Evolutionary conservation across 1,139 yeast genomes (phyloP), one percentile per base, ranked within the genome.

Genomic region (Yamadazyma mexicana): DNA sequence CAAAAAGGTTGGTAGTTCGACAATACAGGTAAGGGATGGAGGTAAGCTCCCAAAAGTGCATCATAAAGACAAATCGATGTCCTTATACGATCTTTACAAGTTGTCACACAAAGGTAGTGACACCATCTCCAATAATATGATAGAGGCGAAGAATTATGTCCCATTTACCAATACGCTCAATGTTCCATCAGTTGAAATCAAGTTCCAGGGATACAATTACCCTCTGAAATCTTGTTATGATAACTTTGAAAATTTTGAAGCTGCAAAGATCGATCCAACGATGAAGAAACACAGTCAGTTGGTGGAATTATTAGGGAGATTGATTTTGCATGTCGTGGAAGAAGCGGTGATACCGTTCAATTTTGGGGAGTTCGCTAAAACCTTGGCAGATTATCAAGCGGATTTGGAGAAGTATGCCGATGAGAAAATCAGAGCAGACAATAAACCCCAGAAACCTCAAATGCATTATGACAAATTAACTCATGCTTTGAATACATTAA

Each of bases 311-410:
- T 55, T 84, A 1, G 71, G 87, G 1, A 63, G 72, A 32, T 49
- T 85, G 5, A 61, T 75, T 0, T 57, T 89, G 15, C 71, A 76
- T 37, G 56, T 86, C 14, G 75, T 81, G 0, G 96, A 91, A 52
- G 77, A 73, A 31, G 95, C 97, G 2, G 59, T 87, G 31, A 67
- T 91, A 12, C 96, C 96, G 2, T 84, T 76, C 51, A 79, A 83
- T 54, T 61, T 87, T 29, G 59, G 58, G 2, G 67, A 69, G 7
- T 73, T 81, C 45, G 78, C 79, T 2, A 56, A 64, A 2, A 62
- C 65, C 12, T 49, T 88, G 31, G 66, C 64, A 18, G 53, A 59
- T 1, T 76, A 75, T 48, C 56, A 73, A 14, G 59, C 65, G 15
- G 85, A 81, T 40, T 61, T 88, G 37, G 71, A 49, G 22, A 50